phyloP scores from a whole-genome alignment of 1,284 basidiomycete species.

The Calocybe gambosa region DNA sequence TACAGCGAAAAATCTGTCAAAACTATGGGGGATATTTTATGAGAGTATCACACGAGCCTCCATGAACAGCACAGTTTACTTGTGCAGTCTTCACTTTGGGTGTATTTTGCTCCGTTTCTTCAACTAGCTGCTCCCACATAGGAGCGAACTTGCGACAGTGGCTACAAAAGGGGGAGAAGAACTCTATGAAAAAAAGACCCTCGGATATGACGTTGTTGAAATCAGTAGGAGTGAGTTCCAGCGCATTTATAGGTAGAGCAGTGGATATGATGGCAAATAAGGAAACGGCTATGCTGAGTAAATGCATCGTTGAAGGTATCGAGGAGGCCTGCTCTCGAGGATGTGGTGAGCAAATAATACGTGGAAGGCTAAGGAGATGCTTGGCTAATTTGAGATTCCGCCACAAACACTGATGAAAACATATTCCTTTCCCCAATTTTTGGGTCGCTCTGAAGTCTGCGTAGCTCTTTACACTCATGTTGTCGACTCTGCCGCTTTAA shows the following conservation, averaged over 20 bases:
- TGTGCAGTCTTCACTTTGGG: slow-evolving; percentile 73
- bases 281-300: slow-evolving; percentile 16
- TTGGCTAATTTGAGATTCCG: neutral
- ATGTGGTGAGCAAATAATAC: slow-evolving; percentile 5
- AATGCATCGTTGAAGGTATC: slow-evolving; percentile 11
- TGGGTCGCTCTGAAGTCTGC: slow-evolving; percentile 42
- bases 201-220: slow-evolving; percentile 51
- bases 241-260: slow-evolving; percentile 16
- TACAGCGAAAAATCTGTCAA: slow-evolving; percentile 24
- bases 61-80: slow-evolving; percentile 79
- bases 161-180: slow-evolving; percentile 75
- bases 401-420: slow-evolving; percentile 39
- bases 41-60: slow-evolving; percentile 51
- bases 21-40: neutral
- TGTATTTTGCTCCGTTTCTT: slow-evolving; percentile 47
- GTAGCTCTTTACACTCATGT: slow-evolving; percentile 67
- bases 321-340: slow-evolving; percentile 12
- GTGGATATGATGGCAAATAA: slow-evolving; percentile 15
- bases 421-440: slow-evolving; percentile 49
- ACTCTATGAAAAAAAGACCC: slow-evolving; percentile 78
- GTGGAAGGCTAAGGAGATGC: slow-evolving; percentile 2
- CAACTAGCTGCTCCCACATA: slow-evolving; percentile 74
- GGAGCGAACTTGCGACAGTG: slow-evolving; percentile 78
- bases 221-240: slow-evolving; percentile 54
- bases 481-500: slow-evolving; percentile 54